Base-by-base conservation (phyloP, 495 filamentous ascomycete species). In the Neurospora sp. region DNA sequence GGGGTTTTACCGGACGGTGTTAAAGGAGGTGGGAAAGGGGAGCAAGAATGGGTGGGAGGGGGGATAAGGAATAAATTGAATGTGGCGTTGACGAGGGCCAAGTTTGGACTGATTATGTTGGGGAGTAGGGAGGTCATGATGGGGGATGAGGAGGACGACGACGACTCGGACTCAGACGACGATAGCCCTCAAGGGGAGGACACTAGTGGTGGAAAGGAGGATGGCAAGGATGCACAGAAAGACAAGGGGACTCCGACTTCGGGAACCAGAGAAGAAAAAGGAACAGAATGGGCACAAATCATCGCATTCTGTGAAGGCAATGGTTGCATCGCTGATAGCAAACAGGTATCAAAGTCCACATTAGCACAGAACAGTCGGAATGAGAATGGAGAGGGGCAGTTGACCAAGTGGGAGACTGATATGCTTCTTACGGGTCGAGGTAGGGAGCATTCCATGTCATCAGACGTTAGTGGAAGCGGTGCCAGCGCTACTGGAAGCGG, bases 21-120 rank as follows among this genome's bases (percentile, higher is more conserved):
- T 11, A 20, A 5, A 11, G 10, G 16, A 18, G 16, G 75, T 88
- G 5, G 79, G 87, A 31, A 2, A 11, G n/a, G 20, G n/a, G n/a
- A 23, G 4, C n/a, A 23, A 6, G 40, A 14, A 42, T 10, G 40
- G 9, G 49, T 12, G 20, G 49, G 49, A 1, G 79, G 83, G 62
- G 72, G 71, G 12, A 82, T 85, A 77, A 78, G 81, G 10, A 85
- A 85, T 72, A 80, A 82, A 74, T 82, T 86, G 71, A 88, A 88
- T 76, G 86, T 89, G 5, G 88, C 87, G 8, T 75, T 90, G n/a
- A 89, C 88, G 10, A 77, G 87, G 42, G 87, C 88, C 10, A 88
- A 85, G 74, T 78, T 84, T 77, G 88, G 86, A 1, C 76, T 89
- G 39, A 78, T 89, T 49, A 81, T 89, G 18, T 80, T 90, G 72